Evolutionary conservation across 1,284 basidiomycete genomes (phyloP).

Genomic region (Boletus hoseneyae): DNA sequence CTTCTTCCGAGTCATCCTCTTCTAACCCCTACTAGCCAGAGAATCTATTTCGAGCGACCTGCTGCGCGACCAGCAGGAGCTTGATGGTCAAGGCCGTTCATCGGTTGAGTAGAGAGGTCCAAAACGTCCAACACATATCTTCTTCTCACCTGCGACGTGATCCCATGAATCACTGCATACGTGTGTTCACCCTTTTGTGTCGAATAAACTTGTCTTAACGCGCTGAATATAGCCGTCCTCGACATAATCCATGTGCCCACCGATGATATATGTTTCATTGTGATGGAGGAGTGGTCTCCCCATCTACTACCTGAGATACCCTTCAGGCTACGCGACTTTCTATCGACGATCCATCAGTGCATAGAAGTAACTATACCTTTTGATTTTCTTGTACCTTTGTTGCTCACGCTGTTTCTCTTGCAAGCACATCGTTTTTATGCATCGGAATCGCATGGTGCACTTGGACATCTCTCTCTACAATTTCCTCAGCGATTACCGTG

Average conservation of each 20-base stretch:
- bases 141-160: slow-evolving; percentile 49
- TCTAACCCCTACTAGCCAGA: slow-evolving; percentile 48
- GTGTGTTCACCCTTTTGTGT: slow-evolving; percentile 39
- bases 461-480: slow-evolving; percentile 70
- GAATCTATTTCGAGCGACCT: slow-evolving; percentile 64
- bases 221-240: slow-evolving; percentile 48
- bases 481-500: slow-evolving; percentile 58
- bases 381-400: background rate
- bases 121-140: slow-evolving; percentile 53
- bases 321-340: slow-evolving; percentile 49
- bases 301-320: slow-evolving; percentile 52
- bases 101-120: slow-evolving; percentile 56
- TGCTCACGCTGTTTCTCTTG: slow-evolving; percentile 4
- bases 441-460: slow-evolving; percentile 60
- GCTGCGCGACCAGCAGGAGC: slow-evolving; percentile 46
- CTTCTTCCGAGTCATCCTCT: background rate
- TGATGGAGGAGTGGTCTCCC: slow-evolving; percentile 78
- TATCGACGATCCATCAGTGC: slow-evolving; percentile 58
- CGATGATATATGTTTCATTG: slow-evolving; percentile 61
- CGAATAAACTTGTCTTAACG: slow-evolving; percentile 5
- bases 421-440: slow-evolving; percentile 69
- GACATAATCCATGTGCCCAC: slow-evolving; percentile 54
- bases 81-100: slow-evolving; percentile 69
- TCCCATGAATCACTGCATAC: slow-evolving; percentile 72
- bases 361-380: slow-evolving; percentile 48